These are phyloP conservation scores for Xylaria sp. DNA, from an alignment of 2,329 filamentous ascomycete genomes.

Conservation along the genomic window DNA sequence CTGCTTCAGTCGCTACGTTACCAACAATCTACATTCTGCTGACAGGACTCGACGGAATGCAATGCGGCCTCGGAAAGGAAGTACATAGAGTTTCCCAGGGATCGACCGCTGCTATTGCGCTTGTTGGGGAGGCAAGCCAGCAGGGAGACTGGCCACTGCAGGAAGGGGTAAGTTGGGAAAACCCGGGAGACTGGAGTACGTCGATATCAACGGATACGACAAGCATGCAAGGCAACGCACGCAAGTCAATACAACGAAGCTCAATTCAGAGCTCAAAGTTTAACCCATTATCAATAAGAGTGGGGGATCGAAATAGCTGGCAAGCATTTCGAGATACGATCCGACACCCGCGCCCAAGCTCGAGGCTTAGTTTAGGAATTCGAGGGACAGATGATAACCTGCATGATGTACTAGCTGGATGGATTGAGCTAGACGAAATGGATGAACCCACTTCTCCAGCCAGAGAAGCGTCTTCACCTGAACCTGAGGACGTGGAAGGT, in stretches of 20 bases:
- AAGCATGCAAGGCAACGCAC: background rate
- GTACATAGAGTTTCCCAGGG: background rate
- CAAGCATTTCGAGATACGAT: background rate
- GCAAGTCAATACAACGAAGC: background rate
- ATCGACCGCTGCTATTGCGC: background rate
- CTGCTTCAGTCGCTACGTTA: conserved; percentile 28
- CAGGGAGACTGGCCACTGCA: background rate
- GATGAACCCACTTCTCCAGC: background rate
- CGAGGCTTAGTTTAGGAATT: background rate
- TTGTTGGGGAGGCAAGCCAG: background rate
- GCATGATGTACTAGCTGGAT: background rate
- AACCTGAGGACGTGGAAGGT: conserved; percentile 7
- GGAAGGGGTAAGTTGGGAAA: background rate
- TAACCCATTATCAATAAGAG: background rate
- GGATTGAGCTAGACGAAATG: conserved; percentile 29
- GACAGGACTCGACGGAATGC: background rate
- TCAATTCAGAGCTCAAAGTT: background rate
- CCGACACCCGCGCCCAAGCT: conserved; percentile 14
- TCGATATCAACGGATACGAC: background rate
- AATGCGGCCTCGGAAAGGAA: background rate
- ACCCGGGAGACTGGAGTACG: background rate
- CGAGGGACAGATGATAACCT: background rate
- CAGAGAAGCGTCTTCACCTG: conserved; percentile 1
- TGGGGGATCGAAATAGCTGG: conserved; percentile 6
- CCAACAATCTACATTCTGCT: conserved; percentile 35